Base-by-base conservation (phyloP, 768 basidiomycete species). In the Aureoboletus auriporus region DNA sequence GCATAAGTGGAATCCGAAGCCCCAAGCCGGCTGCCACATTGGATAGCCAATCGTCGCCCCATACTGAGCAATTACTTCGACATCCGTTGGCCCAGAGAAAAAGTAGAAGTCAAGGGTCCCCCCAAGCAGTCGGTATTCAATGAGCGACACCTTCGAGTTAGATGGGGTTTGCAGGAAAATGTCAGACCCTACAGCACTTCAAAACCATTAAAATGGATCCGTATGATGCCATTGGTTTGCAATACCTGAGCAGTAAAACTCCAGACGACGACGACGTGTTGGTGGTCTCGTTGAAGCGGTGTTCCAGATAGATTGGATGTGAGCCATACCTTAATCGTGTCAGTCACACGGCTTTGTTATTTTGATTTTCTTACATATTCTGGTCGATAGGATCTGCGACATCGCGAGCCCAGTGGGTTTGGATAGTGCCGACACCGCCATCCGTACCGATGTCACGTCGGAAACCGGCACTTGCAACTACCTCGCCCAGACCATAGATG, bases 91-190 rank as follows among this genome's bases (percentile, higher is more conserved):
- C 0, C 84, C 84, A 14, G 80, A 78, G 61, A 89, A 76, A 68
- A 86, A 89, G 71, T 89, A 89, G 54, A 90, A 80, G 65, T 89
- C 84, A 29, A 90, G 68, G 0, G 81, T 82, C 14, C 89, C 88
- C 6, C 89, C 88, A 39, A 91, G 69, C 62, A 82, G 69, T 39
- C 88, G 74, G 60, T 90, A 92, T 55, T 91, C 74, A 20, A 91
- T 72, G 4, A 86, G 68, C 1, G 84, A 86, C 10, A 71, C 70
- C n/a, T 69, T 66, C 1, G 82, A 76, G 23, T 57, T 64, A 7
- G 72, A 73, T 28, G 80, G 88, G 6, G 78, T 84, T 51, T 76
- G 69, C 42, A 90, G 75, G 35, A 89, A 66, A 52, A 86, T 79
- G 58, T 91, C 88, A 23, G 83, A 77, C 4, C 85, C 87, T 27